phyloP scores from a whole-genome alignment of 2,329 filamentous ascomycete genomes.

The Talaromyces sp. region DNA sequence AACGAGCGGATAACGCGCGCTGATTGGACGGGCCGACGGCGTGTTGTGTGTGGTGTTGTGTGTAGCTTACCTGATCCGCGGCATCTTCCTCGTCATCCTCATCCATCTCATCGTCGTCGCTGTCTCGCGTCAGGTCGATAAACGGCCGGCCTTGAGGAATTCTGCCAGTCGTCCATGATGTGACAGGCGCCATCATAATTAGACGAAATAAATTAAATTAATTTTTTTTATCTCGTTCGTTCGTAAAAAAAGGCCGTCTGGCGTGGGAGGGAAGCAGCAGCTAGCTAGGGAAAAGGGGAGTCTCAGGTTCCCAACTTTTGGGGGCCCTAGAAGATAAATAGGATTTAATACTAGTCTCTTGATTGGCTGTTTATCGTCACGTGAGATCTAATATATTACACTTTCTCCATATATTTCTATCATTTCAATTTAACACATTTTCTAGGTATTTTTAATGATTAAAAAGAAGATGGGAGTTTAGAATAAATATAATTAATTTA shows the following conservation, averaged over 20 bases:
- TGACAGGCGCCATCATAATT: not conserved
- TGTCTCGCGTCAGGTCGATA: constrained; percentile 7
- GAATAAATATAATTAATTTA: not conserved
- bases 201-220: not conserved
- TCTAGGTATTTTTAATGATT: not conserved
- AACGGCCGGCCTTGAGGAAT: not conserved
- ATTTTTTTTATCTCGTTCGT: not conserved
- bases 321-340: not conserved
- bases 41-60: not conserved
- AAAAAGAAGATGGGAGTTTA: not conserved
- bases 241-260: not conserved
- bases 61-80: constrained; percentile 13
- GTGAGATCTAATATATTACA: constrained; percentile 4
- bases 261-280: not conserved
- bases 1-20: not conserved
- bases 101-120: not conserved
- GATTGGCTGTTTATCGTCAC: not conserved
- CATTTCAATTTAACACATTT: not conserved
- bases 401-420: not conserved
- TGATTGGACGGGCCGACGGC: not conserved
- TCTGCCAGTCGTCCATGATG: not conserved
- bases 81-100: constrained; percentile 1
- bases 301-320: not conserved
- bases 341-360: not conserved
- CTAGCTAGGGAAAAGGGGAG: not conserved